Percentiles rank a stretch among this genome's conserved stretches.
These are phyloP conservation scores for Penicillium riverlandense DNA, from an alignment of 495 filamentous ascomycete species.

Conservation along the genomic window DNA sequence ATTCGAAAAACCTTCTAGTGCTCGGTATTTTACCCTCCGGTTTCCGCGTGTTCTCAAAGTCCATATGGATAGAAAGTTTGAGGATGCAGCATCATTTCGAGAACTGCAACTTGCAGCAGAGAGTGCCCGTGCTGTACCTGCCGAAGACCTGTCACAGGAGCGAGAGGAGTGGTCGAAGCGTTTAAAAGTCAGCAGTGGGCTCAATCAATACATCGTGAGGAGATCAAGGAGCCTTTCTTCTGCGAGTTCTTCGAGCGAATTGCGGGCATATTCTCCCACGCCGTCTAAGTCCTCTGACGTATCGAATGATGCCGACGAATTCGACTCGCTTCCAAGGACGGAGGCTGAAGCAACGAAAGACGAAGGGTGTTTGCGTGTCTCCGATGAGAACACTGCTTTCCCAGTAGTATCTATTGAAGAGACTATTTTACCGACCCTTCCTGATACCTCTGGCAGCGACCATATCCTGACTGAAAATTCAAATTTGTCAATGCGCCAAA, in stretches of 20 bases:
- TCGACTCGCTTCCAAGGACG: neutral
- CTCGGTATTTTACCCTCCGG: constrained; percentile 51
- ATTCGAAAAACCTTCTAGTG: constrained; percentile 54
- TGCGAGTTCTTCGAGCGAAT: constrained; percentile 8
- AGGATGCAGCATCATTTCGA: constrained; percentile 46
- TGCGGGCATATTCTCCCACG: neutral
- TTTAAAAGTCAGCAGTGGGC: constrained; percentile 39
- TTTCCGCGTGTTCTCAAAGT: constrained; percentile 59
- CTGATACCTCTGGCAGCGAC: neutral
- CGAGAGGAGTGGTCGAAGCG: constrained; percentile 47
- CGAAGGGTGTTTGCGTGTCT: no score
- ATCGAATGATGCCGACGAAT: neutral
- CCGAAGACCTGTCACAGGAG: constrained; percentile 41
- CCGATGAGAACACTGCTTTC: neutral
- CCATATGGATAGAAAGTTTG: constrained; percentile 49
- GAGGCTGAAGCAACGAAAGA: neutral
- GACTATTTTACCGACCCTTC: neutral
- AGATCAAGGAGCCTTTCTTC: constrained; percentile 18
- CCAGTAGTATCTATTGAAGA: constrained; percentile 18
- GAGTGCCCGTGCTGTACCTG: constrained; percentile 31
- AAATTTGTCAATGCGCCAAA: constrained; percentile 17
- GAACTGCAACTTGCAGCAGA: constrained; percentile 51
- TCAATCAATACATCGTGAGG: constrained; percentile 17
- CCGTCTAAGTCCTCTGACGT: neutral
- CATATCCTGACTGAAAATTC: constrained; percentile 17